Evolutionary conservation across 129 eudicot species (phyloP).

Genomic region (carrot (Daucus carota)): DNA sequence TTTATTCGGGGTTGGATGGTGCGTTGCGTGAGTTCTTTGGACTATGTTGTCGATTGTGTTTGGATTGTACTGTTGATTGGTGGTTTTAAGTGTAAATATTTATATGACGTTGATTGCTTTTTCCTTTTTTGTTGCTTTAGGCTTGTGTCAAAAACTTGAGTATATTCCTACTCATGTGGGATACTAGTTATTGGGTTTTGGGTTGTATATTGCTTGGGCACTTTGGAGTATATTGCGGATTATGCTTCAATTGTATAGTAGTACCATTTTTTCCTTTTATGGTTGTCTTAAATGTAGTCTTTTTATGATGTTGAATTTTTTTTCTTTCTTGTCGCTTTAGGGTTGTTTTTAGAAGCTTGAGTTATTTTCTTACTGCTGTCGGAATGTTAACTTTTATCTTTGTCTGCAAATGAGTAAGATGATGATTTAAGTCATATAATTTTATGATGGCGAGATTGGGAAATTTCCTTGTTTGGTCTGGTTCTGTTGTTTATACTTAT

Average conservation of each 20-base stretch:
- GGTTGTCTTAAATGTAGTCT: background rate
- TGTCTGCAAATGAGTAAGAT: background rate
- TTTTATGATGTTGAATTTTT: background rate
- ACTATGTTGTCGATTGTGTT: background rate
- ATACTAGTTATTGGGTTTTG: background rate
- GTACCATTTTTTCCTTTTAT: background rate
- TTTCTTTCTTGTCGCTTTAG: background rate
- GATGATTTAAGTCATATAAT: background rate
- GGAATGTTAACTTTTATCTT: slow-evolving; percentile 4
- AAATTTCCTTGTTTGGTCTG: background rate
- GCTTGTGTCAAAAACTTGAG: background rate
- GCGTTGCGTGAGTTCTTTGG: background rate
- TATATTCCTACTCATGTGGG: no score
- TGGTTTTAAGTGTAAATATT: background rate
- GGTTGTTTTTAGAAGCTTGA: background rate
- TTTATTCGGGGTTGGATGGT: background rate
- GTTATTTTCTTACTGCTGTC: background rate
- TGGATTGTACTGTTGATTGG: background rate
- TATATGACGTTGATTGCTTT: background rate
- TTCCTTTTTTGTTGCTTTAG: background rate
- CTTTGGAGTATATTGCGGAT: background rate
- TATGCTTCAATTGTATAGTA: background rate
- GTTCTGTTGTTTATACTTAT: background rate
- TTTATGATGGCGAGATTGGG: background rate
- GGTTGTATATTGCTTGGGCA: background rate